A percentile compares a stretch with the other conserved stretches of the same genome.
Evolutionary conservation across 148 eudicot species (phyloP).

Genomic region (Nepenthes gracilis): DNA sequence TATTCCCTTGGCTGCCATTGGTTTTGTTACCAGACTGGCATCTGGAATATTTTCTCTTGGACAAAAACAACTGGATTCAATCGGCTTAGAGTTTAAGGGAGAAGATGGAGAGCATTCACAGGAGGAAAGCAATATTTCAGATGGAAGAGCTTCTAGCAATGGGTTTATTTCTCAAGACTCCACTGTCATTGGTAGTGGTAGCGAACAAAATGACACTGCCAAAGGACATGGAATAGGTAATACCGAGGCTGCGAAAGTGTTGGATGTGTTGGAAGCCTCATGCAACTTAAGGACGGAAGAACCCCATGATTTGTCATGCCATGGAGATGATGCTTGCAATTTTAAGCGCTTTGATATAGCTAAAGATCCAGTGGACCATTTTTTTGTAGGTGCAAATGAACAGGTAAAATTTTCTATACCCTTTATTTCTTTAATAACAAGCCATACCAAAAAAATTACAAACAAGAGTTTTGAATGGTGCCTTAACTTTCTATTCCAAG

Average conservation of each 20-base stretch:
- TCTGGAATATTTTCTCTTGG: constrained; percentile 81
- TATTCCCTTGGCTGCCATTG: constrained; percentile 71
- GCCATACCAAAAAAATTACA: too few relatives aligned
- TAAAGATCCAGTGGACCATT: constrained; percentile 77
- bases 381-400: constrained; percentile 44
- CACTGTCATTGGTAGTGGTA: constrained; percentile 21
- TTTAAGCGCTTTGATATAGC: constrained; percentile 89
- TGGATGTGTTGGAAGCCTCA: constrained; percentile 28
- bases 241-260: constrained; percentile 16
- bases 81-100: constrained; percentile 17
- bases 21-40: constrained; percentile 66
- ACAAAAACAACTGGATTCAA: constrained; percentile 28
- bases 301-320: constrained; percentile 7
- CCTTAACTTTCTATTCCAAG: neutral
- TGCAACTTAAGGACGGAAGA: constrained; percentile 21
- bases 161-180: constrained; percentile 29
- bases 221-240: constrained; percentile 20
- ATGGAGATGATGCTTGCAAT: constrained; percentile 21
- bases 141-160: constrained; percentile 21
- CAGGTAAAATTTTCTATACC: constrained; percentile 29
- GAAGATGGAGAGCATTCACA: constrained; percentile 30
- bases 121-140: constrained; percentile 14
- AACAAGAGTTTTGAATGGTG: too few relatives aligned
- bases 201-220: constrained; percentile 13
- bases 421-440: neutral